These are phyloP conservation scores for Ophiostoma sp. DNA, from an alignment of 2,329 filamentous ascomycete species.

Conservation along the genomic window DNA sequence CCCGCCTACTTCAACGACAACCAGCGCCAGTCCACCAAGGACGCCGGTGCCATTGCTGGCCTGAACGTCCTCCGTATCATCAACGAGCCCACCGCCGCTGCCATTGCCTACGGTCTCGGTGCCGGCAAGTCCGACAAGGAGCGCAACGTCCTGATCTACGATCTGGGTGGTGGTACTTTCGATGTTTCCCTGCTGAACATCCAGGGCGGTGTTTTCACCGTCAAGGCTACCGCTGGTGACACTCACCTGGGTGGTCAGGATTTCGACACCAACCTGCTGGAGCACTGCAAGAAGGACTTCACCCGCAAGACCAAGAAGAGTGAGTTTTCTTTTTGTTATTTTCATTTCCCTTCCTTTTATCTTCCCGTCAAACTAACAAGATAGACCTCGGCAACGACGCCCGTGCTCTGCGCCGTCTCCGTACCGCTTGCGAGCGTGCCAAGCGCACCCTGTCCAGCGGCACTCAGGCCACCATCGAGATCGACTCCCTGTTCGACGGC, in stretches of 20 bases:
- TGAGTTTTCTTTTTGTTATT: constrained; percentile 3
- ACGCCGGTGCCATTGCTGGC: constrained; percentile 93
- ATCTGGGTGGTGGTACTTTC: constrained; percentile 97
- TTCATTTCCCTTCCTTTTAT: not conserved
- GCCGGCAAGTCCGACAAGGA: constrained; percentile 94
- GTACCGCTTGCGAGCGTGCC: constrained; percentile 97
- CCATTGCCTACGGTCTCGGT: constrained; percentile 96
- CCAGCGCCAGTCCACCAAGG: constrained; percentile 99
- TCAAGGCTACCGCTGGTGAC: constrained; percentile 96
- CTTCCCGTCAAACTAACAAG: constrained; percentile 9
- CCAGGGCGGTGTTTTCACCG: constrained; percentile 98
- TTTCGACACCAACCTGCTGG: constrained; percentile 92
- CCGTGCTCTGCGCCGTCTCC: constrained; percentile 89
- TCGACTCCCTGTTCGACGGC: constrained; percentile 96
- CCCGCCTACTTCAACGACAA: constrained; percentile 99
- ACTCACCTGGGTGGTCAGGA: constrained; percentile 94
- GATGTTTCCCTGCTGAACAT: constrained; percentile 99
- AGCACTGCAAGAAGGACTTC: constrained; percentile 92
- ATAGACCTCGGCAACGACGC: constrained; percentile 63
- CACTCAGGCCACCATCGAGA: constrained; percentile 96
- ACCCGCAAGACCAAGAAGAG: constrained; percentile 28
- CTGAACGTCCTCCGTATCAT: constrained; percentile 99
- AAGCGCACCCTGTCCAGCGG: constrained; percentile 98
- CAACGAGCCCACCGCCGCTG: constrained; percentile 98
- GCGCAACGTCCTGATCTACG: constrained; percentile 98